Evolutionary conservation across 139 green algal genomes (phyloP), one percentile per base, ranked within the genome.

Genomic region (Haematococcus sp.): DNA sequence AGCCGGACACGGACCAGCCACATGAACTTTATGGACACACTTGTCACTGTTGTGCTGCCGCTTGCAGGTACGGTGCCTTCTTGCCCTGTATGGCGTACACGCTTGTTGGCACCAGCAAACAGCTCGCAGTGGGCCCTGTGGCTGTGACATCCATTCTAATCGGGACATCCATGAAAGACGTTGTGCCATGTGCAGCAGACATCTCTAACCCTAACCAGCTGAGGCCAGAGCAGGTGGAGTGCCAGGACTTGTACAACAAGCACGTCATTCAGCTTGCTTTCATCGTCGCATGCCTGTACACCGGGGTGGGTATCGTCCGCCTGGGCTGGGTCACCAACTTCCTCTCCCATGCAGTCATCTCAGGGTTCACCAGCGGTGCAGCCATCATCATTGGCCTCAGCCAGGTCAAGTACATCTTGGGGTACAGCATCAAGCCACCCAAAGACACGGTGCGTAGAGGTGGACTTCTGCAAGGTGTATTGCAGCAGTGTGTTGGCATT

Each of bases 261-360:
- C 32, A 49, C 0, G 70, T 65, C n/a, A 83, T 83, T 25, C 87
- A 95, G 85, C 78, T 94, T 1, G 80, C 88, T 2, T 91, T 95
- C 72, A 68, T 96, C 25, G 91, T 92, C 13, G 89, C 88, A 19
- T 74, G 81, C 40, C 51, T 95, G 54, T 95, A 96, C 81, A 88
- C 87, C 0, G 68, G 33, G 19, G 68, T 95, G 3, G 93, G 93
- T 33, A 22, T 97, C 0, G 59, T 94, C 33, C 81, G 86, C 63
- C 84, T 98, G 52, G 93, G 91, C 31, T 97, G 89, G 77, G 30
- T 97, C 17, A 91, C 89, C 55, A 89, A 94, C 70, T 97, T 97
- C 73, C 78, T 97, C 27, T 88, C 72, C 2, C 92, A 97, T 76
- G 68, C 87, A 0, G 88, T 95, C 34, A 93, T 95, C 54, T 85